These are phyloP conservation scores for Fusarium pininemorale DNA, from an alignment of 2,329 filamentous ascomycete genomes.

Conservation along the genomic window DNA sequence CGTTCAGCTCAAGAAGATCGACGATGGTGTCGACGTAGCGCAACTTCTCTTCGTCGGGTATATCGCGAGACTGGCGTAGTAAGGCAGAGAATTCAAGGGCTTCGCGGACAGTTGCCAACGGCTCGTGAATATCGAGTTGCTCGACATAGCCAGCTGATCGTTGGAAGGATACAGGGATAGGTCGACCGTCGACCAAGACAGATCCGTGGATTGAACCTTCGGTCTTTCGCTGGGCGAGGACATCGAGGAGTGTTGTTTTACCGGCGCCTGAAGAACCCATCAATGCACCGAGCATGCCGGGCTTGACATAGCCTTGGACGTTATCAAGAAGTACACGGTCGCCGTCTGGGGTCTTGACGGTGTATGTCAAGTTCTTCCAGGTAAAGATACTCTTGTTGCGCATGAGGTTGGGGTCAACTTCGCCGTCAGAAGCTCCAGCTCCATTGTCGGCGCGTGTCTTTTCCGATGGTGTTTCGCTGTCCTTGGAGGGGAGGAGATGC, in stretches of 20 bases:
- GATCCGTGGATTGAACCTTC: conserved; percentile 79
- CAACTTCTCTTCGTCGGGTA: conserved; percentile 73
- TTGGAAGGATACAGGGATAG: conserved; percentile 77
- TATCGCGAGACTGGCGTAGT: conserved; percentile 73
- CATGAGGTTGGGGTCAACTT: conserved; percentile 54
- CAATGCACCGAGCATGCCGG: conserved; percentile 78
- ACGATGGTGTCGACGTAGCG: conserved; percentile 83
- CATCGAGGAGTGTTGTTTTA: conserved; percentile 86
- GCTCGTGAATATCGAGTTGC: conserved; percentile 81
- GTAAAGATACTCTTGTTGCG: conserved; percentile 76
- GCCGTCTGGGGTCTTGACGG: conserved; percentile 67
- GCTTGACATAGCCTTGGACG: conserved; percentile 85
- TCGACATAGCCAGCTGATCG: conserved; percentile 83
- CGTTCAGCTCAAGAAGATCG: conserved; percentile 63
- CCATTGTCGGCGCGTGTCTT: fast-evolving
- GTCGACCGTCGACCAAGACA: conserved; percentile 78
- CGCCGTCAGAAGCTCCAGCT: background rate
- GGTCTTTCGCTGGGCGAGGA: conserved; percentile 80
- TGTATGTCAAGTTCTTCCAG: conserved; percentile 77
- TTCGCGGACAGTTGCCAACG: conserved; percentile 78
- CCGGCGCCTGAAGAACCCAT: conserved; percentile 86
- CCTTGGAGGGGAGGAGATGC: conserved; percentile 50
- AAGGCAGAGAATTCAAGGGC: conserved; percentile 78
- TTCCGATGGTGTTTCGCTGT: conserved; percentile 54
- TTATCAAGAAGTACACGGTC: conserved; percentile 78